Evolutionary conservation across 306 rosid genomes (phyloP), one percentile per base, ranked within the genome.

Genomic region (Rosa multiflora): DNA sequence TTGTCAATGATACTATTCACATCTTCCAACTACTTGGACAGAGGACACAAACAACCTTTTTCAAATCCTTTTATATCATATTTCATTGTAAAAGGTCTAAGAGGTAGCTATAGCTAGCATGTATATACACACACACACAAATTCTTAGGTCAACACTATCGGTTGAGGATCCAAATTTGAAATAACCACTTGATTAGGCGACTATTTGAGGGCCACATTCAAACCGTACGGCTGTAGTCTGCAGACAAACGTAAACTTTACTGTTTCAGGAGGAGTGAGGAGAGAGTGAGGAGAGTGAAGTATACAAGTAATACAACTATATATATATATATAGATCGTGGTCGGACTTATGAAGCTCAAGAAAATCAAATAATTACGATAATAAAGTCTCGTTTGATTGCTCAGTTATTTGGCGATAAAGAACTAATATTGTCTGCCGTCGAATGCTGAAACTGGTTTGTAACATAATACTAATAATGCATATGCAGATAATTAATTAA

Each of bases 1-100:
- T 35, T 66, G 46, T 37, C 46, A 39, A 47, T 26, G 43, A 26
- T 44, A 4, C 18, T 71, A 46, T 71, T 71, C 48, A 35, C 75
- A 48, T 6, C 75, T 71, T 51, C 61, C 59, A 71, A 62, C 61
- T 13, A 26, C 58, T 71, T 15, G 20, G 61, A 46, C 75, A 29
- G 42, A 26, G 20, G 47, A 17, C 71, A 63, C 42, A 63, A 0
- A 4, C 39, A 5, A 29, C 71, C 71, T 35, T 39, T 67, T 18
- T 63, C 44, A 32, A 2, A 32, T 14, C 21, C 21, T 37, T 64
- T 64, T 64, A 44, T 23, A 61, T 26, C 8, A 64, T 35, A 56
- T 2, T 8, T 13, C 18, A 63, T 14, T 1, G 67, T 10, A 23
- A n/a, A 59, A 59, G 37, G 39, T 59, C 67, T 59, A 26, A 59